A percentile compares a stretch with the other conserved stretches of the same genome.
These are phyloP conservation scores for Nakazawaea wyomingensis DNA, from an alignment of 805 yeast species.

Conservation along the genomic window DNA sequence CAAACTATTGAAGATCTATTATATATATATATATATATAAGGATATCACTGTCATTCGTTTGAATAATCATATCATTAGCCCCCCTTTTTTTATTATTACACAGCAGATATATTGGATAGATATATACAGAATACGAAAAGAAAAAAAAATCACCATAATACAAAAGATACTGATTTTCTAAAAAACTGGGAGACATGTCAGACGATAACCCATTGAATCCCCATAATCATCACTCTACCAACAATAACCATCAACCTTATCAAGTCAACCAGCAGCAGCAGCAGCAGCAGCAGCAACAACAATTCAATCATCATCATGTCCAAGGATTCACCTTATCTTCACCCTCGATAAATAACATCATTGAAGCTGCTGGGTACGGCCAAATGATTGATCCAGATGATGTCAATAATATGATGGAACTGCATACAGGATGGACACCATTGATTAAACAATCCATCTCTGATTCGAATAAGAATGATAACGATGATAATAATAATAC, in stretches of 20 bases:
- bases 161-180: background rate
- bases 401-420: slow-evolving; percentile 1
- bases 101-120: too few species aligned
- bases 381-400: background rate
- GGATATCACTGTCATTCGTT: too few species aligned
- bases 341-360: slow-evolving; percentile 11
- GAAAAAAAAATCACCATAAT: too few species aligned
- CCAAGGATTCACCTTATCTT: slow-evolving; percentile 10
- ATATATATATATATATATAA: too few species aligned
- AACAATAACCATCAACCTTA: background rate
- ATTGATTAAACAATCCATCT: slow-evolving; percentile 9
- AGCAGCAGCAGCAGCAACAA: background rate
- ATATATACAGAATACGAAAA: too few species aligned
- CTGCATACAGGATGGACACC: slow-evolving; percentile 14
- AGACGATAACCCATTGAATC: background rate
- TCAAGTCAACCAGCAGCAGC: background rate
- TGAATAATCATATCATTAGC: too few species aligned
- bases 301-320: too few species aligned
- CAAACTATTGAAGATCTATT: too few species aligned
- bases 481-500: background rate
- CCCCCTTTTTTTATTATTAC: too few species aligned
- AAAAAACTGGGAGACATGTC: background rate
- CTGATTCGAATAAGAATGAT: background rate
- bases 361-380: slow-evolving; percentile 8
- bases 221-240: background rate